Evolutionary conservation across 2,329 filamentous ascomycete species (phyloP).

Genomic region (Thyridium curvatum): DNA sequence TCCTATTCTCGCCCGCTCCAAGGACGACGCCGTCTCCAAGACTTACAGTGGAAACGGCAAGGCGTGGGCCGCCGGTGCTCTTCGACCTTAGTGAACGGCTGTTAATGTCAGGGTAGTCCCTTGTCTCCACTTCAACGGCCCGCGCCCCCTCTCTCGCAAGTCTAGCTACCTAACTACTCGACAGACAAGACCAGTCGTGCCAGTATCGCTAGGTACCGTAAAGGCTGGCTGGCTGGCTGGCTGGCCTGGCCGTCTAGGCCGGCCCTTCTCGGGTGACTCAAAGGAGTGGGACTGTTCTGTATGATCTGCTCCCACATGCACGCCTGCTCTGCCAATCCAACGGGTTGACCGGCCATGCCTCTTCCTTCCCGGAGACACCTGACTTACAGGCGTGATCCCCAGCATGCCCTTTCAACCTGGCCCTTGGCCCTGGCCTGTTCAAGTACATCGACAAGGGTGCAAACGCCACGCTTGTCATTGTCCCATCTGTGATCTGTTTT

Average conservation of each 20-base stretch:
- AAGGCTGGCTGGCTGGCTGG: background rate
- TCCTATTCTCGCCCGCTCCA: no score
- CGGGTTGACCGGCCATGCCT: constrained; percentile 9
- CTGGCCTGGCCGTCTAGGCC: background rate
- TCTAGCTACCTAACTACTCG: no score
- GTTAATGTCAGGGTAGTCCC: background rate
- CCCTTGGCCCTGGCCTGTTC: constrained; percentile 13
- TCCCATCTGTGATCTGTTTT: constrained; percentile 9
- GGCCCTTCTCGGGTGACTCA: constrained; percentile 5
- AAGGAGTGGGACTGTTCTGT: constrained; percentile 8
- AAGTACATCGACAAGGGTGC: constrained; percentile 18
- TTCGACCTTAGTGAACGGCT: no score
- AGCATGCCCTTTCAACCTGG: no score
- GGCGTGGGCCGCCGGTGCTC: no score
- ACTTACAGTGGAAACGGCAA: no score
- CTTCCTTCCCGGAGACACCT: constrained; percentile 7
- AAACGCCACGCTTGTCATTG: constrained; percentile 21
- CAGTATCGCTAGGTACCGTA: background rate
- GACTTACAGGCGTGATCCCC: constrained; percentile 13
- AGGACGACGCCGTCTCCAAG: no score
- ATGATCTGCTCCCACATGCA: constrained; percentile 11
- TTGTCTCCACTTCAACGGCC: constrained; percentile 2
- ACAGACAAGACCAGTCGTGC: background rate
- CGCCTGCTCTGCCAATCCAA: constrained; percentile 9
- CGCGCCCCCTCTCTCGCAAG: background rate